Conservation (phyloP, 257 asterid species). For the Solanum rostratum region DNA sequence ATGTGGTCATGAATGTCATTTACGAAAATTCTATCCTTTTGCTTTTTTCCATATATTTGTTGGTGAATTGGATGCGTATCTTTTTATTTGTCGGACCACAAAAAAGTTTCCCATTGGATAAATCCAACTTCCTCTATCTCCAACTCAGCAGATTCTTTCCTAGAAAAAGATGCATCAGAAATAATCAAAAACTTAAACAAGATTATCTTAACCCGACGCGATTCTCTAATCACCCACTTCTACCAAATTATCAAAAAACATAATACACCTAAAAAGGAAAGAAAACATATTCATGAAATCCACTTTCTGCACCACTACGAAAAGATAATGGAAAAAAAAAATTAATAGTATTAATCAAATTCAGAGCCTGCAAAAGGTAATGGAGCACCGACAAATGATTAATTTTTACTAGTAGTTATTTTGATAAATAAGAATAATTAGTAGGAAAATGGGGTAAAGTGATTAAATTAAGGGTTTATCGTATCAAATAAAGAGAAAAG, state of each 20-base stretch:
- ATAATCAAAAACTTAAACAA: slow-evolving; percentile 25
- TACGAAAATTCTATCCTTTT: slow-evolving; percentile 25
- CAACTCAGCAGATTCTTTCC: slow-evolving; percentile 53
- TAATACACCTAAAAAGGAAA: background rate
- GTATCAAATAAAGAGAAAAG: background rate
- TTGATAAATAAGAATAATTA: background rate
- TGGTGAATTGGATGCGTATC: slow-evolving; percentile 30
- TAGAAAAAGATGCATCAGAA: slow-evolving; percentile 31
- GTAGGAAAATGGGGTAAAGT: background rate
- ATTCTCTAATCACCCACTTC: background rate
- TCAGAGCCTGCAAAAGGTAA: background rate
- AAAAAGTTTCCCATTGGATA: slow-evolving; percentile 61
- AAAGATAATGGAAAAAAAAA: background rate
- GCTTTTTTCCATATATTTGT: slow-evolving; percentile 8
- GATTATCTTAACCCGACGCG: background rate
- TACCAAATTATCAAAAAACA: background rate
- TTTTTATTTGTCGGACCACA: slow-evolving; percentile 9
- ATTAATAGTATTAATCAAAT: background rate
- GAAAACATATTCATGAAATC: background rate
- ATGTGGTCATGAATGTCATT: slow-evolving; percentile 7
- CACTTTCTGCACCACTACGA: background rate
- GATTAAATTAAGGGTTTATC: background rate
- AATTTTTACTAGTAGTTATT: background rate
- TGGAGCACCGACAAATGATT: background rate
- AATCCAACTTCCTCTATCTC: slow-evolving; percentile 56